Percentiles rank a stretch among this genome's conserved stretches.
Evolutionary conservation across 1,139 yeast species (phyloP).

Genomic region (Yamadazyma aaseri): DNA sequence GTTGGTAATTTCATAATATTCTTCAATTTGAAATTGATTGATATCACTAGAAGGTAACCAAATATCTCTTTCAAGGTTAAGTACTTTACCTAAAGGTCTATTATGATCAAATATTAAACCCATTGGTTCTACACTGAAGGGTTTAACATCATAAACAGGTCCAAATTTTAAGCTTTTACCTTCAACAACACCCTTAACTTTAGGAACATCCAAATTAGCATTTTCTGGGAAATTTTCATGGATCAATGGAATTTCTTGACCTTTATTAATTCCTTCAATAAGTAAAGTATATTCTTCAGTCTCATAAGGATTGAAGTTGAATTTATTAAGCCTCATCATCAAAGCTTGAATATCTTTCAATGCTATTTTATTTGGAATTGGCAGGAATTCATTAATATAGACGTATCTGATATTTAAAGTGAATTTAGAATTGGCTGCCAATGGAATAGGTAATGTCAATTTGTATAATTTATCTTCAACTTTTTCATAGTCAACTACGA

Average conservation of each 20-base stretch:
- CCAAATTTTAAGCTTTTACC: slow-evolving; percentile 53
- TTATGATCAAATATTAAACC: slow-evolving; percentile 65
- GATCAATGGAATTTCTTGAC: slow-evolving; percentile 44
- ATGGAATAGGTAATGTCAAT: slow-evolving; percentile 59
- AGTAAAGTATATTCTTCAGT: slow-evolving; percentile 53
- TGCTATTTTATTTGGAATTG: slow-evolving; percentile 63
- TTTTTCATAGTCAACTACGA: slow-evolving; percentile 23
- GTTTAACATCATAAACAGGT: slow-evolving; percentile 43
- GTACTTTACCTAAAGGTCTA: slow-evolving; percentile 61
- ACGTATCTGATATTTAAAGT: slow-evolving; percentile 55
- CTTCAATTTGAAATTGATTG: slow-evolving; percentile 59
- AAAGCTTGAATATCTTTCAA: slow-evolving; percentile 66
- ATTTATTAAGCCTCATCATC: slow-evolving; percentile 52
- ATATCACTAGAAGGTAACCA: slow-evolving; percentile 59
- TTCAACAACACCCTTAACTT: slow-evolving; percentile 32
- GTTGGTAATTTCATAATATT: slow-evolving; percentile 79
- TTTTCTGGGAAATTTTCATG: slow-evolving; percentile 15
- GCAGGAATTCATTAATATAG: slow-evolving; percentile 46
- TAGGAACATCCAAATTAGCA: slow-evolving; percentile 23
- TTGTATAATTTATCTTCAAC: slow-evolving; percentile 32
- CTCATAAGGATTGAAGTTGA: slow-evolving; percentile 61
- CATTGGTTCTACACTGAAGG: slow-evolving; percentile 49
- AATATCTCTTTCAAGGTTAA: slow-evolving; percentile 64
- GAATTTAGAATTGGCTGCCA: slow-evolving; percentile 59
- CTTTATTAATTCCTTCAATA: slow-evolving; percentile 48